Evolutionary conservation across 1,284 basidiomycete genomes (phyloP), one percentile per base, ranked within the genome.

Genomic region (Apiotrichum siamense): DNA sequence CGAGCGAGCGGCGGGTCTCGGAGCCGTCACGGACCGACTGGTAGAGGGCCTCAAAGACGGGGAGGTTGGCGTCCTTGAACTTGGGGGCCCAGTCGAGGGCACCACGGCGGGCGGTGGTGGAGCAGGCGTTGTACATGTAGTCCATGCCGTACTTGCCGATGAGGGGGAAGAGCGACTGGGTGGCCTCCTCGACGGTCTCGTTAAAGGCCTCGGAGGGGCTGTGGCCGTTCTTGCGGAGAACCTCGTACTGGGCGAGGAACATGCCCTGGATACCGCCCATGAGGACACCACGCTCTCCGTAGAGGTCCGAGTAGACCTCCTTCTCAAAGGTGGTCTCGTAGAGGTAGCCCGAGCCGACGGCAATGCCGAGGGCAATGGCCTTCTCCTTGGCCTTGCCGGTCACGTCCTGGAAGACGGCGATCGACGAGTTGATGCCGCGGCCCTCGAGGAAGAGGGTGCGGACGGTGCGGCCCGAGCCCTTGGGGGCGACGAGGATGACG

Each of bases 181-280:
- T 97, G 18, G 96, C 96, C 79, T 98, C 94, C 77, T 98, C 94
- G 56, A 97, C 92, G 59, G 96, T 98, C 81, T 99, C 94, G 78
- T 99, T 98, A 84, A 99, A 97, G 50, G 55, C 94, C 77, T 99
- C 94, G 39, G 93, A 97, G 54, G 94, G 96, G 17, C 84, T 80
- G 83, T 98, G 94, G 58, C 96, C 96, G 76, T 99, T 98, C 75
- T 87, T 88, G 72, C 94, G 90, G 71, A 99, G 88, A 57, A 97
- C 88, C 80, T 97, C 86, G 85, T 99, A 99, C 77, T 98, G 65
- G 47, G 94, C 94, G 69, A 92, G 82, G 88, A 99, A 98, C 75
- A 99, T 85, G 66, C 94, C 96, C 86, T 99, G 92, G 75, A 98
- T 97, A 75, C 86, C 94, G 72, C 94, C 94, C 94, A 97, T 97